Base-by-base conservation (phyloP, 768 basidiomycete species). In the Lactifluus pinguis region DNA sequence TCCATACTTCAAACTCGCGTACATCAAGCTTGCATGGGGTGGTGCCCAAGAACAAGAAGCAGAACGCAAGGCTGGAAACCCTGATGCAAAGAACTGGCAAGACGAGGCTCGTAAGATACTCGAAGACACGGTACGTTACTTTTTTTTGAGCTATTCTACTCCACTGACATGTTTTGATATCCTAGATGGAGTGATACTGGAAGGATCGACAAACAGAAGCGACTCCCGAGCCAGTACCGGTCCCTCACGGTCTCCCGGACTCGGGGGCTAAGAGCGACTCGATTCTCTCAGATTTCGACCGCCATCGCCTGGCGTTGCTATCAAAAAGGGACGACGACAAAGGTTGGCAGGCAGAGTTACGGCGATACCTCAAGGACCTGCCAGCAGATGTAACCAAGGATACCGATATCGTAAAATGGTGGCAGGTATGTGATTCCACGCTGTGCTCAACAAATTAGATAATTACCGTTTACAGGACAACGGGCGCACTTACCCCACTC, bases 21-120 rank as follows among this genome's bases (percentile, higher is more conserved):
- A 71, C 55, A 69, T 71, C 4, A 19, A 68, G 47, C 11, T 44
- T 1, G 30, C 39, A 10, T 74, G 72, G 72, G 71, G 72, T 5
- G 66, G 72, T 6, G 54, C 59, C 0, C 52, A 66, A 1, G 72
- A 74, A 44, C 70, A 73, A 32, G 51, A 3, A 4, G n/a, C 44
- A 4, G 63, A 60, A 15, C 2, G 9, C 13, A 32, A 19, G 1
- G 61, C 52, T 0, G 59, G 67, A 0, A 65, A 69, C 38, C 21
- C 5, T 9, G 15, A 56, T n/a, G 56, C 67, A 1, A 60, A 55
- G 13, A 56, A 69, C 17, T 69, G 64, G 63, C 49, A 65, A 10
- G 53, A 65, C 3, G 53, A 67, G 30, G 67, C 66, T 1, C 10
- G 25, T 3, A 44, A 67, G 36, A 50, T 63, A 4, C 15, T 68